These are phyloP conservation scores for Pythium folliculosum DNA, from an alignment of 352 stramenopile genomes.

Conservation along the genomic window DNA sequence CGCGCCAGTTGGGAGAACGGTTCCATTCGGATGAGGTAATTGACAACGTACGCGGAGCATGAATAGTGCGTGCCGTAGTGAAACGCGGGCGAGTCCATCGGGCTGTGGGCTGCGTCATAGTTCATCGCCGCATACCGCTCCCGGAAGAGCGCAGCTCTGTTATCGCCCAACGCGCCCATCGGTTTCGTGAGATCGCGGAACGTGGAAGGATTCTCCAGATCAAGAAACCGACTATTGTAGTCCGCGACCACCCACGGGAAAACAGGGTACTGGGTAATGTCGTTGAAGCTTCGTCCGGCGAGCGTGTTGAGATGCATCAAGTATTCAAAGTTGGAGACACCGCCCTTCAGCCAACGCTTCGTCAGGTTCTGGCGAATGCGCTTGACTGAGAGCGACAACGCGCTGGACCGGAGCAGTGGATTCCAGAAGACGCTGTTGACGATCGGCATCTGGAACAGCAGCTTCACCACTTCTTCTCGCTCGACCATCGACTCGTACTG, in stretches of 20 bases:
- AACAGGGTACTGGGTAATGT: slow-evolving; percentile 98
- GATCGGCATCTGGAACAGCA: slow-evolving; percentile 79
- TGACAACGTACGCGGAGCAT: slow-evolving; percentile 95
- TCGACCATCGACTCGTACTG: slow-evolving; percentile 58
- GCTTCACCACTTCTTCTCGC: slow-evolving; percentile 68
- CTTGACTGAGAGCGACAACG: slow-evolving; percentile 65
- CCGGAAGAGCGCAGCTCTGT: slow-evolving; percentile 80
- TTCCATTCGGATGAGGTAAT: slow-evolving; percentile 95
- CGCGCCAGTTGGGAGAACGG: slow-evolving; percentile 77
- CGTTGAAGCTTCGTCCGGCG: slow-evolving; percentile 95
- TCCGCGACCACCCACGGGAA: slow-evolving; percentile 96
- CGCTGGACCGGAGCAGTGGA: slow-evolving; percentile 60
- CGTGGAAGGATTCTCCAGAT: slow-evolving; percentile 73
- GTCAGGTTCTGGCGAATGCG: slow-evolving; percentile 66
- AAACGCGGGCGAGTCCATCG: slow-evolving; percentile 88
- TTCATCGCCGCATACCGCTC: slow-evolving; percentile 80
- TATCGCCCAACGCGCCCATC: slow-evolving; percentile 91
- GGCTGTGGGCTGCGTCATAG: slow-evolving; percentile 40
- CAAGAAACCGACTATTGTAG: slow-evolving; percentile 85
- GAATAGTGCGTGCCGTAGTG: slow-evolving; percentile 98
- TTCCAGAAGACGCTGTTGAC: slow-evolving; percentile 85
- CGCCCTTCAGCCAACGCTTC: slow-evolving; percentile 69
- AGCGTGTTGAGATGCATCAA: slow-evolving; percentile 96
- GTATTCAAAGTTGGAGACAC: slow-evolving; percentile 94
- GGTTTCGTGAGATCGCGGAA: slow-evolving; percentile 95